Percentiles rank a stretch among this genome's conserved stretches.
phyloP scores from a whole-genome alignment of 2,329 filamentous ascomycete species.

The Gaeumannomyces tritici region DNA sequence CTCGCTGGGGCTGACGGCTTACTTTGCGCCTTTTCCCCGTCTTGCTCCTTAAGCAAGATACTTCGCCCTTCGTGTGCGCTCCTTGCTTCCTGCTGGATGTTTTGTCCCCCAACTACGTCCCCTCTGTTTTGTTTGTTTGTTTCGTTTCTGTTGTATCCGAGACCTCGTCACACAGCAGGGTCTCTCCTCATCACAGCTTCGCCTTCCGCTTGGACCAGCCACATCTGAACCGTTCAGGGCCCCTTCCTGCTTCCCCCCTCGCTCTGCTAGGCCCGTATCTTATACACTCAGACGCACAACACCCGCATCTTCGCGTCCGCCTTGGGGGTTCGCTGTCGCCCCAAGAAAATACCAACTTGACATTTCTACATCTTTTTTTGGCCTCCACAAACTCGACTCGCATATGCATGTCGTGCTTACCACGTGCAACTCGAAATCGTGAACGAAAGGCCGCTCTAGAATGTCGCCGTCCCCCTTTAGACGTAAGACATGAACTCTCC shows the following conservation, averaged over 20 bases:
- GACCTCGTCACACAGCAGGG: background rate
- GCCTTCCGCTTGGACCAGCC: background rate
- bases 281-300: background rate
- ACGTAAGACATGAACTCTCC: slow-evolving; percentile 2
- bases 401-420: background rate
- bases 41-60: background rate
- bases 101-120: background rate
- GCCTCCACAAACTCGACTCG: background rate
- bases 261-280: background rate
- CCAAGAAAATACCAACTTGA: background rate
- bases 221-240: background rate
- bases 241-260: background rate
- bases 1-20: background rate
- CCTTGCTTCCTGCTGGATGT: background rate
- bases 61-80: background rate
- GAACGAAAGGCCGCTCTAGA: background rate
- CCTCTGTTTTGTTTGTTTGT: background rate
- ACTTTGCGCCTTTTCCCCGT: background rate
- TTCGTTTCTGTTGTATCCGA: background rate
- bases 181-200: background rate
- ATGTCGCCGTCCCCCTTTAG: background rate
- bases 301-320: background rate
- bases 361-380: background rate
- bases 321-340: background rate
- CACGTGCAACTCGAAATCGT: background rate